Evolutionary conservation across 2,329 filamentous ascomycete genomes (phyloP).

Genomic region (Ophiostoma novo-ulmi): DNA sequence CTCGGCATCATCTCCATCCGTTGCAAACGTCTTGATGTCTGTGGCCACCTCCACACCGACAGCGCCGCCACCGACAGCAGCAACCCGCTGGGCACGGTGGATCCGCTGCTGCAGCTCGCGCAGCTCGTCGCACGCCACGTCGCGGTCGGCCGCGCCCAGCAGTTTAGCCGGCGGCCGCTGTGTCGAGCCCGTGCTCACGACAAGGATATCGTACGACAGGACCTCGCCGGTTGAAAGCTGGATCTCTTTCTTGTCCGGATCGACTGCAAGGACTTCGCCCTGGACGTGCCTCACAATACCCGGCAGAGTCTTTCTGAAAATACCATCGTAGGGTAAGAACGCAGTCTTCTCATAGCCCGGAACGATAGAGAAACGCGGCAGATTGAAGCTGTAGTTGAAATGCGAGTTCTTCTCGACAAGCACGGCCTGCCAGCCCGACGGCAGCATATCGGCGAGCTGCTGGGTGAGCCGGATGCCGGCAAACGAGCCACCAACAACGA

Average conservation of each 20-base stretch:
- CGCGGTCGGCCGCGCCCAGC: slow-evolving; percentile 40
- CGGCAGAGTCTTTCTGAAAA: slow-evolving; percentile 34
- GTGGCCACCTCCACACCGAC: slow-evolving; percentile 58
- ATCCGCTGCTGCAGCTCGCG: slow-evolving; percentile 44
- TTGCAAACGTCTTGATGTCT: slow-evolving; percentile 45
- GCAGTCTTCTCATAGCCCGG: slow-evolving; percentile 53
- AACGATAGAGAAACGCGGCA: slow-evolving; percentile 55
- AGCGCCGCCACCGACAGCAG: slow-evolving; percentile 55
- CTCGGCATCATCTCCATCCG: slow-evolving; percentile 26
- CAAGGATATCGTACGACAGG: slow-evolving; percentile 50
- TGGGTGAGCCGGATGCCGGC: slow-evolving; percentile 48
- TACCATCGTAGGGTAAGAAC: slow-evolving; percentile 54
- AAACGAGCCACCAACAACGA: slow-evolving; percentile 55
- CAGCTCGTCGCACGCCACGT: slow-evolving; percentile 41
- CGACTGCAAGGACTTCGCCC: slow-evolving; percentile 29
- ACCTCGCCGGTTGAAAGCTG: not conserved
- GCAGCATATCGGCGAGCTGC: slow-evolving; percentile 46
- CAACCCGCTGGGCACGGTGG: slow-evolving; percentile 39
- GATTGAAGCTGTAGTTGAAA: slow-evolving; percentile 56
- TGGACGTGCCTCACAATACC: slow-evolving; percentile 40
- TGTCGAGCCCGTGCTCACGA: slow-evolving; percentile 54
- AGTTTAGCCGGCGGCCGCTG: slow-evolving; percentile 45
- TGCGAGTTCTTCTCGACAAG: slow-evolving; percentile 57
- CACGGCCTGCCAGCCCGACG: slow-evolving; percentile 48
- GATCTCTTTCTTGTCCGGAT: not conserved